Base-by-base conservation (phyloP, 768 basidiomycete species). In the Russula earlei region DNA sequence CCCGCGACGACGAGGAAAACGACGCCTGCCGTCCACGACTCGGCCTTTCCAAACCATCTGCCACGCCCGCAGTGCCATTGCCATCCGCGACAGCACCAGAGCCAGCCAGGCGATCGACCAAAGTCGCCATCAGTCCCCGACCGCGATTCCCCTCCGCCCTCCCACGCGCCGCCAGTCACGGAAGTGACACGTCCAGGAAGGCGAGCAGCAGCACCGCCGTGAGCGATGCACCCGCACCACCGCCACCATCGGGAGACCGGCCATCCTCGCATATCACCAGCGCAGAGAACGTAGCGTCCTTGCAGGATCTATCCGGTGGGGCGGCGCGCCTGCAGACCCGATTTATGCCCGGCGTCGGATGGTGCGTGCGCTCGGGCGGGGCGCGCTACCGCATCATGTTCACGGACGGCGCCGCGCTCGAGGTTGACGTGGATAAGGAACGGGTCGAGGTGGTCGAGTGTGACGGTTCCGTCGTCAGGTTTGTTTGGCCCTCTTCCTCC, bases 311-410 rank as follows among this genome's bases (percentile, higher is more conserved):
- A 29, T 15, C 34, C 3, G 40, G 17, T 11, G 40, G 11, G n/a
- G 33, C n/a, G n/a, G n/a, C 52, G 20, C 62, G 52, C 14, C 52
- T 64, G 25, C 67, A 74, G 55, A 74, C 71, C 4, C 70, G 74
- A 25, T 76, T 69, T 54, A 70, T 75, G 41, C 69, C 72, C 2
- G 68, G 67, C 9, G 63, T 71, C 5, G 75, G 75, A 8, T 76
- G 75, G 74, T 75, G 75, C 54, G 69, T 76, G 52, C 68, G 74
- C 45, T 68, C 73, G 41, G 62, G 62, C 29, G 72, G 69, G 1
- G 72, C 73, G 8, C 63, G 70, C 25, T 76, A 75, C 53, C 70
- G 67, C 56, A 68, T 76, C 14, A 74, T 76, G 74, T 76, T 76
- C 55, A 49, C 72, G 19, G 74, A 75, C 62, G 74, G 74, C 1